Evolutionary conservation across 495 filamentous ascomycete species (phyloP), one percentile per base, ranked within the genome.

Genomic region (Daldinia concentrica): DNA sequence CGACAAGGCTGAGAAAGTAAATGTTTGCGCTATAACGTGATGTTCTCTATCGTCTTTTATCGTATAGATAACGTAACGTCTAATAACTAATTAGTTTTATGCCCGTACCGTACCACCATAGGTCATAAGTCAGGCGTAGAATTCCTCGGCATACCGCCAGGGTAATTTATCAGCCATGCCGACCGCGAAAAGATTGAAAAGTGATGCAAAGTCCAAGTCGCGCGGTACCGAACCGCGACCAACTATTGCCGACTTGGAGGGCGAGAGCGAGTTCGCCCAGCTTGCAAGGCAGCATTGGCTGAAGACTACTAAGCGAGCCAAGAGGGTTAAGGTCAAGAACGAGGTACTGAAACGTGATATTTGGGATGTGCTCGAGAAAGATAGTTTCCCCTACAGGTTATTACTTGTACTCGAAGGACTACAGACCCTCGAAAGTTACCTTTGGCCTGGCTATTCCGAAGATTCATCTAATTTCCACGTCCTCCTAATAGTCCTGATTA

Each of bases 401-500:
- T 86, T 98, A 34, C 84, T 97, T 62, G 86, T 91, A 6, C 84
- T 99, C 69, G 95, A 99, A 81, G 93, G 94, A 67, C 79, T 98
- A 69, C 95, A 97, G 81, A 87, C 96, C 43, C 80, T 99, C 62
- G 95, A 99, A 75, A 93, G 88, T 90, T 94, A 83, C 11, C 87
- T 99, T 26, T 99, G 96, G 95, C 95, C 95, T 24, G 91, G 91
- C 55, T 99, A 95, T 77, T 87, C 86, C 43, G 94, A 98, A 71
- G 89, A 94, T 75, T 89, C 93, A 27, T 95, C 93, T 37, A 95
- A 98, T 78, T 90, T 92, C 72, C 94, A 98, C 78, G 90, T 97
- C 60, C 86, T 98, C 29, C 81, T 98, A 58, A 89, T 97, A 70
- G 90, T 90, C 12, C 79, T 97, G 66, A 89, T 98, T 68, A 87